A percentile compares a stretch with the other conserved stretches of the same genome.
Conservation (phyloP, 352 stramenopile species). For the Globisporangium parvum region DNA sequence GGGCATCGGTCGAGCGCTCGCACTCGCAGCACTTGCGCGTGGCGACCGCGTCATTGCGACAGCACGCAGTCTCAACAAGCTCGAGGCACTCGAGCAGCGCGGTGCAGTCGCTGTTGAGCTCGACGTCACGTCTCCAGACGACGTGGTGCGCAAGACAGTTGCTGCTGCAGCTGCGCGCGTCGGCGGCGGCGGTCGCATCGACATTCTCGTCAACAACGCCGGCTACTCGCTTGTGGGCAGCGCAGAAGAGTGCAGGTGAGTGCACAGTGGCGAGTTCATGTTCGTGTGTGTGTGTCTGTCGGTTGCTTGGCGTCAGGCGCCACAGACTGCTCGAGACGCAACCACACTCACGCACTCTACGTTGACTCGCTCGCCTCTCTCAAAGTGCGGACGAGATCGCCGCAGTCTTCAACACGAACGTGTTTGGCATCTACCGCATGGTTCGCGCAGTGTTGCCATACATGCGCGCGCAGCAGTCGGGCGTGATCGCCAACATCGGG, state of each 20-base stretch:
- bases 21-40: conserved; percentile 28
- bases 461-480: conserved; percentile 22
- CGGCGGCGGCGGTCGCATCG: conserved; percentile 37
- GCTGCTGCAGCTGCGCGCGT: conserved; percentile 24
- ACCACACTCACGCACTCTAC: conserved; percentile 4
- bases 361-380: not conserved
- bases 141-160: conserved; percentile 22
- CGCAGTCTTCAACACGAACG: conserved; percentile 26
- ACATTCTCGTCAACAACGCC: conserved; percentile 51
- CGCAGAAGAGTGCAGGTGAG: conserved; percentile 34
- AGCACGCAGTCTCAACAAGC: conserved; percentile 27
- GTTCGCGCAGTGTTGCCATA: conserved; percentile 22
- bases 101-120: conserved; percentile 30
- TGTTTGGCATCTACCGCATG: conserved; percentile 21
- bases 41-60: conserved; percentile 47
- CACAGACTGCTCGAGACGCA: not conserved
- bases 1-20: conserved; percentile 37
- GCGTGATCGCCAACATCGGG: conserved; percentile 27
- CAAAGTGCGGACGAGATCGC: conserved; percentile 18
- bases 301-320: no score
- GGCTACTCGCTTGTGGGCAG: conserved; percentile 34
- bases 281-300: no score
- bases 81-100: conserved; percentile 25
- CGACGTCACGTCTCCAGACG: conserved; percentile 40
- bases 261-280: no score